Base-by-base conservation (phyloP, 2,329 filamentous ascomycete genomes). In the Fusarium sarcochroum region DNA sequence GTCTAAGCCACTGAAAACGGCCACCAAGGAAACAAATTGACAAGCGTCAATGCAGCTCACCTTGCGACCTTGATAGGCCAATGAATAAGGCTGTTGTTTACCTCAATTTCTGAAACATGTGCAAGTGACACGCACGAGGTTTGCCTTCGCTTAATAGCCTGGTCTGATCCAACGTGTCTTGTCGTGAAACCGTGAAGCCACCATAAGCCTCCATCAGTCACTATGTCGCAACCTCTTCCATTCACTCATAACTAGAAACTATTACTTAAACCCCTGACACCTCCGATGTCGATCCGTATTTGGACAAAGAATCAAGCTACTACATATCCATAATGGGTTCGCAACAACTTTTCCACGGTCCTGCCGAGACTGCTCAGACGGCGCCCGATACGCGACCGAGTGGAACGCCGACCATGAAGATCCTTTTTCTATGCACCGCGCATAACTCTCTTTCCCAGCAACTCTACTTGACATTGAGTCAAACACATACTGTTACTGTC, bases 391-490 rank as follows among this genome's bases (percentile, higher is more conserved):
- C 18, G 30, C 20, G 34, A 18, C 14, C 37, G 11, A 34, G 42
- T 10, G 35, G 41, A 11, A 65, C 35, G 5, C 38, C 59, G 4
- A 34, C 48, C 21, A 68, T 68, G 55, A 68, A 57, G 18, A 68
- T 68, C 17, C 59, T 68, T 44, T 68, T 68, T 47, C 35, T 68
- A 14, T 68, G 66, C 25, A 68, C 66, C 10, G 59, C 66, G 15
- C 64, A 68, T 11, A 68, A 68, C 47, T 68, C 66, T 15, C 54
- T 68, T 4, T 68, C 66, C 2, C 66, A 68, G 27, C 64, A 57
- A 17, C 66, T 68, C 13, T 68, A 54, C 20, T 47, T 68, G 15
- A 58, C 35, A 11, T 47, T 68, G 8, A 53, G 42, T 4, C 64
- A 53, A 38, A 45, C 37, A 9, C 66, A 68, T 21, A 18, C 48